Base-by-base conservation (phyloP, 768 basidiomycete genomes). In the Pleurotus eryngii region DNA sequence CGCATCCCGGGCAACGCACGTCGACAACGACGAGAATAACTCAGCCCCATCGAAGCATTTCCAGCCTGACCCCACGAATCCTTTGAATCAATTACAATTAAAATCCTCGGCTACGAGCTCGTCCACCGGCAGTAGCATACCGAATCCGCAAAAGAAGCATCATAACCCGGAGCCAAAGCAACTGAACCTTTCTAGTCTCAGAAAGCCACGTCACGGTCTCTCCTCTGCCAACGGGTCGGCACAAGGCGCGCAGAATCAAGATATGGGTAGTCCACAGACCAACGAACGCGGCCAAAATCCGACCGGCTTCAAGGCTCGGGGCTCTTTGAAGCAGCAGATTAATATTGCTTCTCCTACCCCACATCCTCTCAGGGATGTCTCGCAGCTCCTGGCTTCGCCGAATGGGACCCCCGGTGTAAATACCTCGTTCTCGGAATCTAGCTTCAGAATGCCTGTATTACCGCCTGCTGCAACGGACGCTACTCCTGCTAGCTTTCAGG, bases 31-130 rank as follows among this genome's bases (percentile, higher is more conserved):
- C 15, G 47, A 30, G 27, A 30, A 46, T 37, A 50, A 43, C n/a
- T 12, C 42, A 11, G 5, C 43, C 26, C 12, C 45, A 18, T 2
- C 22, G 14, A 17, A 20, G 22, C 35, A 46, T 26, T 59, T 59
- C 48, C 40, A 39, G n/a, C 53, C 54, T 9, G 58, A 59, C 39
- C 26, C 37, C 5, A 47, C 46, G 22, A 59, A 59, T 42, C 58
- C 58, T 49, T 38, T 59, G 37, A 50, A 59, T 47, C 57, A 46
- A 42, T n/a, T n/a, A n/a, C n/a, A n/a, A n/a, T n/a, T n/a, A n/a
- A 24, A 55, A 17, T 27, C 46, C 40, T 20, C 39, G 18, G n/a
- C 22, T 24, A 7, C 42, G 2, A 5, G n/a, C 27, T 35, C 43
- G 30, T n/a, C 39, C 37, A 51, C 39, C 22, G 42, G 30, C 24